phyloP scores from a whole-genome alignment of 192 early-diverging fungal genomes.

The Umbelopsis sp. region DNA sequence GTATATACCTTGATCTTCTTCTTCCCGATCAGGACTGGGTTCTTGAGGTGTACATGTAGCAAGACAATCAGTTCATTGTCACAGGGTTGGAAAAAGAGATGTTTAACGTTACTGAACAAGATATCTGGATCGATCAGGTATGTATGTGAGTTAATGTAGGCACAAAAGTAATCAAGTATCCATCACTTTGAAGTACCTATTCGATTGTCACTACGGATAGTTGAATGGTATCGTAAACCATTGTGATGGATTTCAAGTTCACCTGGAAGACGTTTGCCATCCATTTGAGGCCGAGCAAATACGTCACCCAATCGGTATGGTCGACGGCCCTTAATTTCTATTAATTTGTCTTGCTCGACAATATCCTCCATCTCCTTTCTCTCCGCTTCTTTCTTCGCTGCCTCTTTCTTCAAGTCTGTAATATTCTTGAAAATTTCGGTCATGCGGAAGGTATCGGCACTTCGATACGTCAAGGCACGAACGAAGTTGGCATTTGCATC shows the following conservation, averaged over 20 bases:
- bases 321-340: conserved; percentile 73
- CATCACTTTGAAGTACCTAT: background rate
- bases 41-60: conserved; percentile 93
- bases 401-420: conserved; percentile 89
- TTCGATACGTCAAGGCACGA: conserved; percentile 89
- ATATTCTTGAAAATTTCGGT: conserved; percentile 85
- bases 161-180: background rate
- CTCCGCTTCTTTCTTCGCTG: conserved; percentile 91
- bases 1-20: conserved; percentile 83
- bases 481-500: conserved; percentile 89
- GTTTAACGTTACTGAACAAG: conserved; percentile 96
- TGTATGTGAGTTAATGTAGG: background rate
- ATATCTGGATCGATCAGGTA: conserved; percentile 57
- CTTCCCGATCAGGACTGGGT: conserved; percentile 97
- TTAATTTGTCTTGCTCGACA: conserved; percentile 90
- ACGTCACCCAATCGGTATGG: conserved; percentile 86
- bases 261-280: conserved; percentile 90
- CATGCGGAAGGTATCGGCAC: conserved; percentile 80
- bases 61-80: conserved; percentile 95
- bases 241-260: conserved; percentile 97
- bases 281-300: conserved; percentile 87
- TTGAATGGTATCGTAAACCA: conserved; percentile 89
- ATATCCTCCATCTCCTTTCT: conserved; percentile 95
- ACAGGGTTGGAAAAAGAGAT: conserved; percentile 98
- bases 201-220: conserved; percentile 62